Conservation (phyloP, 2,329 filamentous ascomycete species). For the Xylaria sp. region DNA sequence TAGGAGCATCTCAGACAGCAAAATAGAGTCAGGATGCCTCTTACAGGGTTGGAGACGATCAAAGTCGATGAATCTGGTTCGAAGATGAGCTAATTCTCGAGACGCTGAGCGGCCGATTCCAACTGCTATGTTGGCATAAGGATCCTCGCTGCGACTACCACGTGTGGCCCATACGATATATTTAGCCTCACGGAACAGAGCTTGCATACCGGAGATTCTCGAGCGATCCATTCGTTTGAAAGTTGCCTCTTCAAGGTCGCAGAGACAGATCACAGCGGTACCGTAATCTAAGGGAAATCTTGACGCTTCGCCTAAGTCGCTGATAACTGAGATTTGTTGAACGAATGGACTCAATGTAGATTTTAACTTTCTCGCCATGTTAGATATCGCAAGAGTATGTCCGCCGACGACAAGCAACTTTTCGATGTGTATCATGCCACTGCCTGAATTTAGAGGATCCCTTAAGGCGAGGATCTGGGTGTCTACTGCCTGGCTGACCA, state of each 20-base stretch:
- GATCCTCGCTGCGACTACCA: neutral
- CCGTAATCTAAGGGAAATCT: too few relatives aligned
- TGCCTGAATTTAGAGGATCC: neutral
- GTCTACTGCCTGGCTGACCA: constrained; percentile 4
- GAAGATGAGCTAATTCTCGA: neutral
- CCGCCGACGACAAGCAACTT: neutral
- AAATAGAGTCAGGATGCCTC: neutral
- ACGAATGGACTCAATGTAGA: too few relatives aligned
- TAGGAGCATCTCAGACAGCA: neutral
- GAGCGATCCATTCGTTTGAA: neutral
- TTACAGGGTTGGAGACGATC: neutral
- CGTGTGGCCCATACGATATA: constrained; percentile 7
- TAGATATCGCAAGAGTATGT: neutral
- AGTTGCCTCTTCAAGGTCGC: neutral
- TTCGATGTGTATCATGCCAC: neutral
- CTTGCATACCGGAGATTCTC: neutral
- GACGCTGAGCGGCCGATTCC: constrained; percentile 1
- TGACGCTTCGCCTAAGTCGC: too few relatives aligned
- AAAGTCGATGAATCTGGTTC: neutral
- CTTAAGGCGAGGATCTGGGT: neutral
- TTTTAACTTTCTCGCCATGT: too few relatives aligned
- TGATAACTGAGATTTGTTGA: too few relatives aligned
- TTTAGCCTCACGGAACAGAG: neutral
- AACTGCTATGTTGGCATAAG: constrained; percentile 4
- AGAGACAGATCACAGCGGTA: neutral